Conservation (phyloP, 2,329 filamentous ascomycete genomes). For the Alternaria burnsii region DNA sequence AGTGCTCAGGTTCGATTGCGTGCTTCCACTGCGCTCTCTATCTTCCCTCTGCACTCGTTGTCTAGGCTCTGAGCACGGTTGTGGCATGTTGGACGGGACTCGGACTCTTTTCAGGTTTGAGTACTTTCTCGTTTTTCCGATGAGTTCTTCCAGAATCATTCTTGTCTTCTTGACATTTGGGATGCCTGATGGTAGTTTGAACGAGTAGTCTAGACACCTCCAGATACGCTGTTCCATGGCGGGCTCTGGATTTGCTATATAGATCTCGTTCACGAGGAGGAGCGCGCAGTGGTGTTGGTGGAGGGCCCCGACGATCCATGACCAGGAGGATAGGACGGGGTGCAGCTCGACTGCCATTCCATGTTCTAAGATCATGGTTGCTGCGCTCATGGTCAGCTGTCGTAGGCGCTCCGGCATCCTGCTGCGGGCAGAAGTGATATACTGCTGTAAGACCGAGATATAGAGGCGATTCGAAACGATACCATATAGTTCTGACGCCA, state of each 20-base stretch:
- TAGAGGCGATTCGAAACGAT: slow-evolving; percentile 70
- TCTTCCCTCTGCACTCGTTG: slow-evolving; percentile 14
- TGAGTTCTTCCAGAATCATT: slow-evolving; percentile 69
- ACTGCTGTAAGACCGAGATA: slow-evolving; percentile 74
- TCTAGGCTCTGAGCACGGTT: slow-evolving; percentile 39
- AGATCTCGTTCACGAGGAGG: slow-evolving; percentile 73
- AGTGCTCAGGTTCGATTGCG: slow-evolving; percentile 7
- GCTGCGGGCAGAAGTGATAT: slow-evolving; percentile 60
- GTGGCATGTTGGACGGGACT: slow-evolving; percentile 59
- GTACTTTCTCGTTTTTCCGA: slow-evolving; percentile 68
- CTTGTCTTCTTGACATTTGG: slow-evolving; percentile 66
- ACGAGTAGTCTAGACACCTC: slow-evolving; percentile 76
- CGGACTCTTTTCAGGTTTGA: slow-evolving; percentile 66
- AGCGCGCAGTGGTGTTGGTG: slow-evolving; percentile 77
- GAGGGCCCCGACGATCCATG: slow-evolving; percentile 75
- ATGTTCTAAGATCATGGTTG: slow-evolving; percentile 63
- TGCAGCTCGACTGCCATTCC: slow-evolving; percentile 64
- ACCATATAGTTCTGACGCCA: slow-evolving; percentile 70
- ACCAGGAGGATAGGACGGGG: slow-evolving; percentile 65
- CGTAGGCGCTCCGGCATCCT: slow-evolving; percentile 69
- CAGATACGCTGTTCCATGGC: slow-evolving; percentile 72
- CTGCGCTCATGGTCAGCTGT: slow-evolving; percentile 70
- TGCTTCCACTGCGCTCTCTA: slow-evolving; percentile 11
- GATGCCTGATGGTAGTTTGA: slow-evolving; percentile 65
- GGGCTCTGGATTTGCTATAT: slow-evolving; percentile 63